phyloP scores from a whole-genome alignment of 2,329 filamentous ascomycete species.

The Hypocreales sp. region DNA sequence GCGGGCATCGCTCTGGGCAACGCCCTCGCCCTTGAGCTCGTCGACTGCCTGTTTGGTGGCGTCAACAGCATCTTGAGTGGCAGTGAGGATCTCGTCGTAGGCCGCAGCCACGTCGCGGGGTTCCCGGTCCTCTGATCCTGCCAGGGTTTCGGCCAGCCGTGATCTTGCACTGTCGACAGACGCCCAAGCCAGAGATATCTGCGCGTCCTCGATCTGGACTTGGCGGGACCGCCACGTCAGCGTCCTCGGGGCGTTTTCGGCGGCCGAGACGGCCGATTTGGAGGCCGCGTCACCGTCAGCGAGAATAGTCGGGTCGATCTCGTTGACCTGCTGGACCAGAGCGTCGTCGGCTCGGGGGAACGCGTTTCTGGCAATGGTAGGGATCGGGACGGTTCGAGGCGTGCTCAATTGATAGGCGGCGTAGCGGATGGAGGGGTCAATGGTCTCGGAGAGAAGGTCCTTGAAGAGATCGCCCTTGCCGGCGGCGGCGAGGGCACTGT shows the following conservation, averaged over 20 bases:
- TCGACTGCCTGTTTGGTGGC: constrained; percentile 88
- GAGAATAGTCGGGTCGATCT: constrained; percentile 52
- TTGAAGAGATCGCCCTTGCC: constrained; percentile 59
- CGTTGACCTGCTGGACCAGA: constrained; percentile 52
- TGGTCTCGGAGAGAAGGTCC: constrained; percentile 69
- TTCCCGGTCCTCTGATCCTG: constrained; percentile 24
- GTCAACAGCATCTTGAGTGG: constrained; percentile 87
- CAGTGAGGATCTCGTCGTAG: constrained; percentile 81
- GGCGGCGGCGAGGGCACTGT: constrained; percentile 54
- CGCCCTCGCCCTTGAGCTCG: constrained; percentile 69
- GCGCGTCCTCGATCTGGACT: constrained; percentile 82
- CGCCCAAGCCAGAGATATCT: constrained; percentile 73
- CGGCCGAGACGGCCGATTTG: constrained; percentile 30
- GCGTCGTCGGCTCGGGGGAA: constrained; percentile 52
- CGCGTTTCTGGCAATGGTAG: constrained; percentile 60
- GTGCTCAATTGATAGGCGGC: constrained; percentile 86
- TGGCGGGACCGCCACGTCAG: constrained; percentile 76
- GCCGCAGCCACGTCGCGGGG: constrained; percentile 62
- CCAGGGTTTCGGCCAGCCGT: constrained; percentile 30
- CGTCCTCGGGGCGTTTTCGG: constrained; percentile 49
- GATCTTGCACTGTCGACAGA: constrained; percentile 43
- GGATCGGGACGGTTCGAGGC: constrained; percentile 69
- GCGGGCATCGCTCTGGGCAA: constrained; percentile 66
- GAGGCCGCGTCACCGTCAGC: constrained; percentile 34
- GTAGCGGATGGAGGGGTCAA: constrained; percentile 88